Base-by-base conservation (phyloP, 2,329 filamentous ascomycete species). In the Pyrenophora teres region DNA sequence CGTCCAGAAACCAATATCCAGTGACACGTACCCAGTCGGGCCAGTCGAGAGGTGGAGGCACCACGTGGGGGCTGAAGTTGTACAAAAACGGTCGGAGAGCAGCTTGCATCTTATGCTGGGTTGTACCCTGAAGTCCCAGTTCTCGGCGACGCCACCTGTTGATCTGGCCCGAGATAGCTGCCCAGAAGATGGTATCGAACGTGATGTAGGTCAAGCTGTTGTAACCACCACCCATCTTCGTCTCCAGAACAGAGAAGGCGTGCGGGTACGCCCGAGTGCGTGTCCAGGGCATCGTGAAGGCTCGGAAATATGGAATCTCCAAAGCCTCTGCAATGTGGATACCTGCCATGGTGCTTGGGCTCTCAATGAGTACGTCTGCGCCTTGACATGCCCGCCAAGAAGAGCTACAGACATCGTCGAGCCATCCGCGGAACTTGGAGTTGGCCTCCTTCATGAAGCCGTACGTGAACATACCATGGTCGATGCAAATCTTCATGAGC, bases 251-350 rank as follows among this genome's bases (percentile, higher is more conserved):
- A 21, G 93, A 88, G 74, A 99, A 99, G 0, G 94, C 94, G 74
- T 99, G 94, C 2, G 94, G 94, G 65, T 99, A 99, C 0, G 93
- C 92, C 46, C 94, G 83, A 13, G 94, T 99, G 41, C 92, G 86
- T 0, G 94, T 96, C 94, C 94, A 99, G 0, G 94, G 94, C 94
- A 99, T 99, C 15, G 92, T 96, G 70, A 99, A 99, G 0, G 92
- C 93, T 49, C 94, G 86, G 78, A 97, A 97, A 73, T 99, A 99
- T 0, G 94, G 94, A 38, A 99, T 95, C 12, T 85, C 82, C 2
- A 99, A 81, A 19, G 92, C 91, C 76, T 99, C 94, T 1, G 94
- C 94, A 60, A 99, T 96, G 72, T 99, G 94, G 46, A 99, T 96
- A 21, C 94, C 94, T 0, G 89, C 92, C 94, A 99, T 99, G 12